Base-by-base conservation (phyloP, 805 yeast genomes). In the Myxozyma geophila region DNA sequence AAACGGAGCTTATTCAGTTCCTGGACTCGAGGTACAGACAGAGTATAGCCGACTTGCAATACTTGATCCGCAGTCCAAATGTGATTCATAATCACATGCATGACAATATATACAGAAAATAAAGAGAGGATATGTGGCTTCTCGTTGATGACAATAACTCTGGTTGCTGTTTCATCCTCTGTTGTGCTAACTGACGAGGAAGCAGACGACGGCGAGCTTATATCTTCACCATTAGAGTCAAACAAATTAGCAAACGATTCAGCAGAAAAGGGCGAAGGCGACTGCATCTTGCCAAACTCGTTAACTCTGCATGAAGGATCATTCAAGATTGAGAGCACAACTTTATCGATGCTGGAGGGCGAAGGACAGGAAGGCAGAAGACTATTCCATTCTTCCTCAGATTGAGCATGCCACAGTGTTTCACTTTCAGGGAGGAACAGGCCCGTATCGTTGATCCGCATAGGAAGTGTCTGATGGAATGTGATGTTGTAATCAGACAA, bases 341-440 rank as follows among this genome's bases (percentile, higher is more conserved):
- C 54, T 12, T 36, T 36, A 19, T 54, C 49, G 13, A 53, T 47
- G 19, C 44, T 59, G 15, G 54, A 41, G 3, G 63, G 63, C 37
- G 58, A 41, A 17, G 54, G 54, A 36, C 59, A 47, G 5, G 35
- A 28, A 2, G 54, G 44, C 28, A 59, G 36, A 13, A 53, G 36
- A 8, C 41, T 35, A 10, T 10, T 7, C 68, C 68, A 65, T 50
- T 65, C 67, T 7, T 28, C n/a, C 19, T 67, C 66, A 12, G 62
- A 59, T 12, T 55, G 54, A 15, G 68, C 68, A 36, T 65, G 67
- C 72, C 72, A 70, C 21, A 63, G 55, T 10, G 62, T 68, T 33
- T 70, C 72, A 40, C 65, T 61, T 46, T 71, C 70, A 12, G 72
- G 72, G n/a, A 70, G 60, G 36, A 54, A 58, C 5, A 69, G 55